Conservation (phyloP, 1,284 basidiomycete genomes). For the Cerrena zonata region DNA sequence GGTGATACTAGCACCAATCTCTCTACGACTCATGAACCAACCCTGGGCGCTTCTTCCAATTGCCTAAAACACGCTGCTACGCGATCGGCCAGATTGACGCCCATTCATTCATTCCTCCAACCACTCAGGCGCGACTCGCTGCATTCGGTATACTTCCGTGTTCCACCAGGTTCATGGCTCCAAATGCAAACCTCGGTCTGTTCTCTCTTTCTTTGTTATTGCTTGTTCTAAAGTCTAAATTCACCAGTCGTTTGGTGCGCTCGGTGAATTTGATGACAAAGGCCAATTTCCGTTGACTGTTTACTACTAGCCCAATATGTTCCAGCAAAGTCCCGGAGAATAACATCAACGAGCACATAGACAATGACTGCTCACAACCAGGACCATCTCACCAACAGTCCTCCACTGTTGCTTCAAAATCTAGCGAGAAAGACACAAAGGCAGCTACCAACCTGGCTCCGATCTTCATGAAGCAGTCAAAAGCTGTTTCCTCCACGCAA, state of each 20-base stretch:
- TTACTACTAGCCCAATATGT: constrained; percentile 38
- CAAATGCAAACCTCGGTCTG: neutral
- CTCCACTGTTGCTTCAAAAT: constrained; percentile 9
- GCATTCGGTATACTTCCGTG: too few species aligned
- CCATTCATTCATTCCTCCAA: neutral
- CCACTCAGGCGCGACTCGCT: too few species aligned
- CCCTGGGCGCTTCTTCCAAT: neutral
- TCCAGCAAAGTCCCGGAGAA: constrained; percentile 34
- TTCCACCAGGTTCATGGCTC: neutral
- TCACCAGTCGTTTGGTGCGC: neutral
- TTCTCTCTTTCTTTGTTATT: neutral
- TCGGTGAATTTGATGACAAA: neutral
- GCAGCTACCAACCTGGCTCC: constrained; percentile 23
- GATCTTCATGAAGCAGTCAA: constrained; percentile 24
- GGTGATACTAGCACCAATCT: neutral
- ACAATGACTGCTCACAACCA: constrained; percentile 35
- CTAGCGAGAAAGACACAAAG: constrained; percentile 10
- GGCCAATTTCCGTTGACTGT: neutral
- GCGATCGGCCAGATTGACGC: neutral
- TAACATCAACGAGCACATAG: constrained; percentile 45
- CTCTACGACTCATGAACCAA: neutral
- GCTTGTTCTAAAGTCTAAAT: too few species aligned
- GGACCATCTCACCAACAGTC: constrained; percentile 8
- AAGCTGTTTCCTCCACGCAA: constrained; percentile 2
- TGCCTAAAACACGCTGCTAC: neutral